Evolutionary conservation across 495 filamentous ascomycete species (phyloP), one percentile per base, ranked within the genome.

Genomic region (Trichocladium uniseriatum): DNA sequence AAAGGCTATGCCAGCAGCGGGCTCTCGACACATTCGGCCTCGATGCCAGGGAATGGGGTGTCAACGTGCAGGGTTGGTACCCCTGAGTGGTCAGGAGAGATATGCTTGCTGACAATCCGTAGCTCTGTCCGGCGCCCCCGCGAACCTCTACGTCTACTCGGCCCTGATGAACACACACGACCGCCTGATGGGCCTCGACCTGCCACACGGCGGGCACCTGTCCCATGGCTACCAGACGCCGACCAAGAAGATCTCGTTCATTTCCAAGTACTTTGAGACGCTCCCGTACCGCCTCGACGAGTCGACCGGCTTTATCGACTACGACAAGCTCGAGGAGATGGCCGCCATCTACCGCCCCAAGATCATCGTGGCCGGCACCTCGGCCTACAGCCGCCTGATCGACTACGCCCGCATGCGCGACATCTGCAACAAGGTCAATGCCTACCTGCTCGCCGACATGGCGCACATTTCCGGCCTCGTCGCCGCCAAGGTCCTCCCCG

Each of bases 181-280:
- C 52, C 82, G 92, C 40, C 79, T 98, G 48, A 97, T 98, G 92
- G 91, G 94, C 37, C 78, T 98, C 38, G 92, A 98, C 66, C 78
- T 98, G 14, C 92, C 92, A 38, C 92, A 98, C 59, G 92, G 92
- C 41, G 92, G 92, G 47, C 92, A 98, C 69, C 77, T 98, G 34
- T 97, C 92, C 14, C 92, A 98, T 66, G 92, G 92, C 43, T 98
- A 98, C 69, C 92, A 98, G 68, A 96, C 84, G 11, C 90, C 94
- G 2, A 89, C 86, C 37, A 97, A 96, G 76, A 98, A 98, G 76
- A 96, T 98, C 58, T 97, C 92, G 14, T 86, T 86, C 57, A 84
- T 98, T 48, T 97, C 92, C 37, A 96, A 96, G 67, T 98, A 98
- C 71, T 98, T 97, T 61, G 92, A 98, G 74, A 97, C 94, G 5